Evolutionary conservation across 306 rosid genomes (phyloP).

Genomic region (Mucuna pruriens): DNA sequence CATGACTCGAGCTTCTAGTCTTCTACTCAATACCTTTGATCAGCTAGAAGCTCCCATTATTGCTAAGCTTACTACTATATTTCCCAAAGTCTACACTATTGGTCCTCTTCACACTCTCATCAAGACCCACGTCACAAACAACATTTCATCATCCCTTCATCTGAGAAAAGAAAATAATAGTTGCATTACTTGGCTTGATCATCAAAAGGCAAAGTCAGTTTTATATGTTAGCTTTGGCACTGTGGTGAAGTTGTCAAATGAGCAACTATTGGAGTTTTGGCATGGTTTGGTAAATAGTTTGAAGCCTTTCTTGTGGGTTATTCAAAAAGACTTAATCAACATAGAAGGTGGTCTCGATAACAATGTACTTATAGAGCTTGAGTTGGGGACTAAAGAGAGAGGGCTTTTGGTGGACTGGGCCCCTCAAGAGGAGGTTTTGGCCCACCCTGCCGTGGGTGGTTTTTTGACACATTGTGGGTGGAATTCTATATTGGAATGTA

Average conservation of each 20-base stretch:
- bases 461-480: constrained; percentile 47
- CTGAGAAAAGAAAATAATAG: constrained; percentile 2
- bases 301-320: constrained; percentile 37
- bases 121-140: not conserved
- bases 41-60: constrained; percentile 10
- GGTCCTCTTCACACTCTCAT: constrained; percentile 22
- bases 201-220: constrained; percentile 21
- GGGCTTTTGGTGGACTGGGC: constrained; percentile 50
- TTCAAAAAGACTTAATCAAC: not conserved
- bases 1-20: not conserved
- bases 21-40: constrained; percentile 32
- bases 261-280: constrained; percentile 31
- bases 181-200: constrained; percentile 20
- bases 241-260: not conserved
- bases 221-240: constrained; percentile 40
- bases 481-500: constrained; percentile 50
- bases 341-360: not conserved
- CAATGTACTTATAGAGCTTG: not conserved
- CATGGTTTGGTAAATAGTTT: constrained; percentile 33
- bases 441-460: constrained; percentile 47
- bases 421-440: constrained; percentile 43
- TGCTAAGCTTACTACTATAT: constrained; percentile 1
- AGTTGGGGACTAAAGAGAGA: constrained; percentile 30
- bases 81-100: constrained; percentile 21
- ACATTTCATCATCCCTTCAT: not conserved